Evolutionary conservation across 2,329 filamentous ascomycete species (phyloP).

Genomic region (Penicillium janthinellum): DNA sequence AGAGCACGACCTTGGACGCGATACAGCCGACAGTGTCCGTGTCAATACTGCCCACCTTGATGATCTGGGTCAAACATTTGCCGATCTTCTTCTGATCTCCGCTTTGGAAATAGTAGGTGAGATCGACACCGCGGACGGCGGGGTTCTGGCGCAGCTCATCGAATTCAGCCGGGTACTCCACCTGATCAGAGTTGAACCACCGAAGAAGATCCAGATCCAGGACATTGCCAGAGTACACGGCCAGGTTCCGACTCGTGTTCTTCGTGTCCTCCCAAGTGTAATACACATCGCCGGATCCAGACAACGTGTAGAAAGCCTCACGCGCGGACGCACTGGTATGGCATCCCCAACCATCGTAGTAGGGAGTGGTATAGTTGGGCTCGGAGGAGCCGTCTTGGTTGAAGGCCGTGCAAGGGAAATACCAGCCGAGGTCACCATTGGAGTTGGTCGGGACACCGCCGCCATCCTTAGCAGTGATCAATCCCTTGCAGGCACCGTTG

Average conservation of each 20-base stretch:
- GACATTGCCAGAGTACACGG: conserved; percentile 93
- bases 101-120: conserved; percentile 84
- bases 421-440: conserved; percentile 82
- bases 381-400: conserved; percentile 87
- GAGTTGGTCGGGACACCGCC: conserved; percentile 75
- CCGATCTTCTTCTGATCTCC: conserved; percentile 77
- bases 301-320: conserved; percentile 73
- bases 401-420: conserved; percentile 89
- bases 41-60: conserved; percentile 94
- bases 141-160: conserved; percentile 73
- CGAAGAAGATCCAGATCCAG: conserved; percentile 83
- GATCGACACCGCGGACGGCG: conserved; percentile 77
- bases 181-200: conserved; percentile 86
- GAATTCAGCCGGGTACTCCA: conserved; percentile 74
- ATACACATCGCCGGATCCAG: conserved; percentile 80
- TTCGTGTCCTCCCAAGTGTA: conserved; percentile 94
- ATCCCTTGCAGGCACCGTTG: conserved; percentile 90
- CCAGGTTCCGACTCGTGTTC: conserved; percentile 83
- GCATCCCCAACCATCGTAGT: conserved; percentile 84
- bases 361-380: conserved; percentile 71
- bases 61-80: conserved; percentile 86
- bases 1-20: conserved; percentile 93
- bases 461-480: conserved; percentile 69
- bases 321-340: conserved; percentile 75
- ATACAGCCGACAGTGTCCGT: conserved; percentile 97